Conservation (phyloP, 495 filamentous ascomycete species). For the Aspergillus steynii region DNA sequence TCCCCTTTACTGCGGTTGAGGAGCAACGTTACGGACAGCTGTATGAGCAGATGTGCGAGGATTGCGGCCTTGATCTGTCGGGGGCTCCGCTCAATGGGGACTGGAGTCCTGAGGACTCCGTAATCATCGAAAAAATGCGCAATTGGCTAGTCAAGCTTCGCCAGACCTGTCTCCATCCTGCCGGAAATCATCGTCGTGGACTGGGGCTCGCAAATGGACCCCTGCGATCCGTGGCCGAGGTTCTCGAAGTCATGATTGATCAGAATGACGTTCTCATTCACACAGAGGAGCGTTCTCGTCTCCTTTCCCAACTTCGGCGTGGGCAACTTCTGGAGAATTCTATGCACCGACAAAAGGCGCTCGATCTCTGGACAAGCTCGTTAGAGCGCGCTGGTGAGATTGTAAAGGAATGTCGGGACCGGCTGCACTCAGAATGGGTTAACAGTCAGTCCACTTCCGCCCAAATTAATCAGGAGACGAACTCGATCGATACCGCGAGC, state of each 20-base stretch:
- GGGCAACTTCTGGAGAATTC: constrained; percentile 77
- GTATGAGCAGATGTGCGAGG: constrained; percentile 69
- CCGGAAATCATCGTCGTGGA: constrained; percentile 63
- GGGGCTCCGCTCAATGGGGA: constrained; percentile 60
- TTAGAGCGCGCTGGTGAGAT: constrained; percentile 53
- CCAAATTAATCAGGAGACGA: constrained; percentile 13
- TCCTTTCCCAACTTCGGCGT: constrained; percentile 59
- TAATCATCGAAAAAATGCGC: constrained; percentile 64
- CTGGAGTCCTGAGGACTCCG: constrained; percentile 63
- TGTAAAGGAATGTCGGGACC: constrained; percentile 63
- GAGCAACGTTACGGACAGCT: constrained; percentile 79
- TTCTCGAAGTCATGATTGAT: constrained; percentile 87
- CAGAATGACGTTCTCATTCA: constrained; percentile 64
- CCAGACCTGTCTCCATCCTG: constrained; percentile 84
- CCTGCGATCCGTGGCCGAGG: constrained; percentile 77
- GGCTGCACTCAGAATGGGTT: constrained; percentile 53
- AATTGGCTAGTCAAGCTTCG: constrained; percentile 70
- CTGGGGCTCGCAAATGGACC: constrained; percentile 65
- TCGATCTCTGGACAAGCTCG: constrained; percentile 65
- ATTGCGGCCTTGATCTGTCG: constrained; percentile 61
- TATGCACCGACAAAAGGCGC: constrained; percentile 55
- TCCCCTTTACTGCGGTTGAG: constrained; percentile 85
- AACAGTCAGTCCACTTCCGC: constrained; percentile 19
- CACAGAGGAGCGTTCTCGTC: constrained; percentile 63
- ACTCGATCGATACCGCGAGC: constrained; percentile 25